phyloP scores from a whole-genome alignment of 371 early-diverging fungal species.

The Basidiobolus meristosporus region DNA sequence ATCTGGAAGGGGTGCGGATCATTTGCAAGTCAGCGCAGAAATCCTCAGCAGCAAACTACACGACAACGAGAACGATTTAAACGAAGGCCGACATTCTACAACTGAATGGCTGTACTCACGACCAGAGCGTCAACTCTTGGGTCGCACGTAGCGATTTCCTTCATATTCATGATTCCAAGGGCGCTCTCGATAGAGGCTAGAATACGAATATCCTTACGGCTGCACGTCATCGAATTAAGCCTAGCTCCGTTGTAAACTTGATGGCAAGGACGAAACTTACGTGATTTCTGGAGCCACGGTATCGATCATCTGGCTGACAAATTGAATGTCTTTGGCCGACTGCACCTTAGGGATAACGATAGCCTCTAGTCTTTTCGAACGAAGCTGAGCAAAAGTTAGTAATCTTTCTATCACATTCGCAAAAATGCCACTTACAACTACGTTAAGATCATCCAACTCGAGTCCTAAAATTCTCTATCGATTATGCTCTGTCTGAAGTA shows the following conservation, averaged over 20 bases:
- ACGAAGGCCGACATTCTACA: background rate
- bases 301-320: conserved; percentile 64
- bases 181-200: conserved; percentile 80
- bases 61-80: background rate
- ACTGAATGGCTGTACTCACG: conserved; percentile 15
- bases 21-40: conserved; percentile 86
- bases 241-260: background rate
- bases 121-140: conserved; percentile 52
- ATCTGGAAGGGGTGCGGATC: conserved; percentile 41
- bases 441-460: conserved; percentile 62
- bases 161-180: conserved; percentile 62
- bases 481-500: too few species aligned
- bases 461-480: conserved; percentile 36
- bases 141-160: conserved; percentile 54
- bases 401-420: background rate
- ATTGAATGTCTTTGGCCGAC: conserved; percentile 51
- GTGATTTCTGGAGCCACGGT: conserved; percentile 42
- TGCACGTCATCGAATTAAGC: conserved; percentile 4
- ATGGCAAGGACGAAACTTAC: conserved; percentile 14
- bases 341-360: conserved; percentile 86
- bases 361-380: conserved; percentile 42
- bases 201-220: conserved; percentile 44
- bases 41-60: conserved; percentile 85
- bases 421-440: conserved; percentile 26
- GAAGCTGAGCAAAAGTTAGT: conserved; percentile 16